Evolutionary conservation across 768 basidiomycete species (phyloP).

Genomic region (Tricholoma hemisulphureum): DNA sequence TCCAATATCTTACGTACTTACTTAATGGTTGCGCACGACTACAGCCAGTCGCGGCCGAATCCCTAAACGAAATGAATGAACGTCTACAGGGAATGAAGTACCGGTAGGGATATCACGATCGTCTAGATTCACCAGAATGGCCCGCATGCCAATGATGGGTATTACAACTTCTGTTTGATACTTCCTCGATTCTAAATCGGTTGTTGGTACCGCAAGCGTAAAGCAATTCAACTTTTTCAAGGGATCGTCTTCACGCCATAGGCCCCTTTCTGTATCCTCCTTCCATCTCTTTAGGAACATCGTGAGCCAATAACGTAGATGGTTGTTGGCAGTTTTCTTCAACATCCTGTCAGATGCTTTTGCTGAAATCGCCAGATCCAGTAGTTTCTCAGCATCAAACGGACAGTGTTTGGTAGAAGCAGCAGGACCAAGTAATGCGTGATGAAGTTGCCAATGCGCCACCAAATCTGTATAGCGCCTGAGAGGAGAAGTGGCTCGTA

Average conservation of each 20-base stretch:
- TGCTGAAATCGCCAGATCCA: slow-evolving; percentile 39
- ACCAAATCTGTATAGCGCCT: slow-evolving; percentile 82
- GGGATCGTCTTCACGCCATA: slow-evolving; percentile 9
- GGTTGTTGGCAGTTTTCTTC: slow-evolving; percentile 28
- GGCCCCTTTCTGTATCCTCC: slow-evolving; percentile 24
- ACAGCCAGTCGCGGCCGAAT: background rate
- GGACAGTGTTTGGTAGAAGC: slow-evolving; percentile 30
- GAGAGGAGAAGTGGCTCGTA: slow-evolving; percentile 81
- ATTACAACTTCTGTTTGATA: slow-evolving; percentile 8
- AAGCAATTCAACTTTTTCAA: slow-evolving; percentile 11
- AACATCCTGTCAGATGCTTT: slow-evolving; percentile 33
- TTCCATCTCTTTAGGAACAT: slow-evolving; percentile 40
- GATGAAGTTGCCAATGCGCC: slow-evolving; percentile 92
- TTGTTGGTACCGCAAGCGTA: background rate
- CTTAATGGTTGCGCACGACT: background rate
- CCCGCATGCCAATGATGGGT: slow-evolving; percentile 3
- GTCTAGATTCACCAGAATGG: background rate
- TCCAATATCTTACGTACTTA: background rate
- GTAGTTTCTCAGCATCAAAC: slow-evolving; percentile 49
- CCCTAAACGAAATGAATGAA: background rate
- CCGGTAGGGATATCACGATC: background rate
- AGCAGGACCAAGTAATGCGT: slow-evolving; percentile 50
- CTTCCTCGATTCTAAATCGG: background rate
- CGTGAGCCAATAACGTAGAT: slow-evolving; percentile 35
- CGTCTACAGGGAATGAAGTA: background rate